phyloP scores from a whole-genome alignment of 1,139 yeast species.

The Hyphopichia fennica region DNA sequence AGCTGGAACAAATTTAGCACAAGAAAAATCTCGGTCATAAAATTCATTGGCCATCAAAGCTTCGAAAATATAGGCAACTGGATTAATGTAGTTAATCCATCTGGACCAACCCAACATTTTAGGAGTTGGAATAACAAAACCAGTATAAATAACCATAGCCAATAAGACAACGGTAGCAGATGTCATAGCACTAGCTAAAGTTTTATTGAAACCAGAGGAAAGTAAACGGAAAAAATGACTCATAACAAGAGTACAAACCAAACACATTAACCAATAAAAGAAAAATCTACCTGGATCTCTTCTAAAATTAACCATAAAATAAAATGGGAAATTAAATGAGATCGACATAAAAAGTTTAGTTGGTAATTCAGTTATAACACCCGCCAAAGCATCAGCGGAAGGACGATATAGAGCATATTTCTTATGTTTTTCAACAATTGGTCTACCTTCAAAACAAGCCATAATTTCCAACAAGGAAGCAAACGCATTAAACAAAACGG shows the following conservation, averaged over 20 bases:
- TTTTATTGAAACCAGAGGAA: slow-evolving; percentile 64
- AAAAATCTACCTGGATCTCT: slow-evolving; percentile 70
- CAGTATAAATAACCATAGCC: slow-evolving; percentile 69
- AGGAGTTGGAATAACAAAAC: slow-evolving; percentile 69
- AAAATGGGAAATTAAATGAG: slow-evolving; percentile 60
- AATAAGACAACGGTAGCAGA: slow-evolving; percentile 66
- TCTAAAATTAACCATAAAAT: slow-evolving; percentile 68
- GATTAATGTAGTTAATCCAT: slow-evolving; percentile 77
- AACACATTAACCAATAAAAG: slow-evolving; percentile 56
- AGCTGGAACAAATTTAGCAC: slow-evolving; percentile 28
- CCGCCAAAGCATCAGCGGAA: slow-evolving; percentile 73
- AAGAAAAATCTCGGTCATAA: slow-evolving; percentile 40
- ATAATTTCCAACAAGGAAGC: slow-evolving; percentile 73
- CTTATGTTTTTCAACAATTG: slow-evolving; percentile 78
- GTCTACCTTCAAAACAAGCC: slow-evolving; percentile 69
- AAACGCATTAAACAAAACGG: slow-evolving; percentile 75
- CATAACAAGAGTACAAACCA: slow-evolving; percentile 60
- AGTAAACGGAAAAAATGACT: slow-evolving; percentile 61
- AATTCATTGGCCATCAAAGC: slow-evolving; percentile 67
- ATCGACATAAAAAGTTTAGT: slow-evolving; percentile 55
- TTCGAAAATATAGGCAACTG: slow-evolving; percentile 69
- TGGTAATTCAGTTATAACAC: slow-evolving; percentile 68
- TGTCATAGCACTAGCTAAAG: slow-evolving; percentile 66
- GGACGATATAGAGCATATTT: slow-evolving; percentile 75
- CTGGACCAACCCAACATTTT: slow-evolving; percentile 76